These are phyloP conservation scores for Ochetophila trinervis DNA, from an alignment of 306 rosid species.

Conservation along the genomic window DNA sequence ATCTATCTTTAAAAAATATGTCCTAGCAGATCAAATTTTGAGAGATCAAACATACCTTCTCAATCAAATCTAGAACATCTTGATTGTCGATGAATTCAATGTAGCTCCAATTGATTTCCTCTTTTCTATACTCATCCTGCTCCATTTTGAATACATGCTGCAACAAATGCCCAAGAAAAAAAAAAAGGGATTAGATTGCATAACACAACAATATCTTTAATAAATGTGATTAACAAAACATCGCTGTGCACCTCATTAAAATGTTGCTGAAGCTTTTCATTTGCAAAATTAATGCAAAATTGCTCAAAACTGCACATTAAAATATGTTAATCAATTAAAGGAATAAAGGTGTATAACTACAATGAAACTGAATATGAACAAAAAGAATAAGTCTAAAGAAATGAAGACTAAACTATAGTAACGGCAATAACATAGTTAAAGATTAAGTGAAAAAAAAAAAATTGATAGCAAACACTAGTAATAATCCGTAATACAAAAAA, in stretches of 20 bases:
- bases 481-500: conserved; percentile 1
- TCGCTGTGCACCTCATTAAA: conserved; percentile 76
- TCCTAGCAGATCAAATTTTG: not conserved
- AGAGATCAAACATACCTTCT: conserved; percentile 55
- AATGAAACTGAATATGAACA: not conserved
- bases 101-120: conserved; percentile 98
- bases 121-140: conserved; percentile 95
- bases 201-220: not conserved
- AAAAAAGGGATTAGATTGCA: conserved; percentile 13
- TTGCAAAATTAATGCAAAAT: conserved; percentile 97
- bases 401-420: not conserved
- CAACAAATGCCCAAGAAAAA: conserved; percentile 23
- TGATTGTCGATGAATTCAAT: conserved; percentile 98
- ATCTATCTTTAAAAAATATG: not conserved
- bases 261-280: conserved; percentile 99
- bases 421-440: no score
- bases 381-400: not conserved
- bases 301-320: conserved; percentile 83
- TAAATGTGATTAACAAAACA: conserved; percentile 5
- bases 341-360: conserved; percentile 5
- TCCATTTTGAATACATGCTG: conserved; percentile 99
- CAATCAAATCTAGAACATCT: conserved; percentile 96
- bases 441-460: not conserved
- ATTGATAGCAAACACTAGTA: not conserved
- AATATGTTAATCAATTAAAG: conserved; percentile 21